Evolutionary conservation across 257 asterid species (phyloP).

Genomic region (Petunia secreta): DNA sequence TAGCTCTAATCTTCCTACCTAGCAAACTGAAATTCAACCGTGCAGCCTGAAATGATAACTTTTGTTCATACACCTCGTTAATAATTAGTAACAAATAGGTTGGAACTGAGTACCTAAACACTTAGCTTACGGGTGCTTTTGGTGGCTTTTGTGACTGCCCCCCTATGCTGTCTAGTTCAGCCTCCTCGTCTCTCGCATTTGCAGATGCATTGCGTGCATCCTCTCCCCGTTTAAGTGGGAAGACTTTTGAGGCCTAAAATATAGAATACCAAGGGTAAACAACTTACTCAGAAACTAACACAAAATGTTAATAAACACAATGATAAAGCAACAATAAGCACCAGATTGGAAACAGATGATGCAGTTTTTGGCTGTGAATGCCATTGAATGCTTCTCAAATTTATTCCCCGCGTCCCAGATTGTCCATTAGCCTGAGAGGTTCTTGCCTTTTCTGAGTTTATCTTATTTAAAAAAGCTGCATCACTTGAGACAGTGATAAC

Average conservation of each 20-base stretch:
- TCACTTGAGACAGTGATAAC: conserved; percentile 73
- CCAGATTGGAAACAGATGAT: conserved; percentile 68
- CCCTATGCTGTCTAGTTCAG: conserved; percentile 38
- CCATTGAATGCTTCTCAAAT: conserved; percentile 45
- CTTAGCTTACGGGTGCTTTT: conserved; percentile 64
- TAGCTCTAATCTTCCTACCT: conserved; percentile 37
- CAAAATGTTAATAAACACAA: conserved; percentile 22
- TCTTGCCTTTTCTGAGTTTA: conserved; percentile 30
- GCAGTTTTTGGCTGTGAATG: conserved; percentile 44
- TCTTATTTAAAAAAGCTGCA: conserved; percentile 56
- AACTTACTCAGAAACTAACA: conserved; percentile 23
- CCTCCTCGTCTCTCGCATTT: conserved; percentile 39
- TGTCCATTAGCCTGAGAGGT: conserved; percentile 33
- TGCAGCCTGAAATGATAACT: conserved; percentile 7
- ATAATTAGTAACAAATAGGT: conserved; percentile 21
- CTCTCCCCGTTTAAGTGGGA: conserved; percentile 40
- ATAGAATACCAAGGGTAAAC: conserved; percentile 21
- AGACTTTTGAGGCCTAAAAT: conserved; percentile 60
- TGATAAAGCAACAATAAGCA: conserved; percentile 41
- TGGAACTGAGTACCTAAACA: conserved; percentile 13
- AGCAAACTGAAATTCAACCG: conserved; percentile 33
- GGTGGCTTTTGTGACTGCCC: conserved; percentile 60
- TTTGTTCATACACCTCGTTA: background rate
- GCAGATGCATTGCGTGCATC: conserved; percentile 34
- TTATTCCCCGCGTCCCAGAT: conserved; percentile 39